phyloP scores from a whole-genome alignment of 371 early-diverging fungal species.

The Synchytrium microbalum region DNA sequence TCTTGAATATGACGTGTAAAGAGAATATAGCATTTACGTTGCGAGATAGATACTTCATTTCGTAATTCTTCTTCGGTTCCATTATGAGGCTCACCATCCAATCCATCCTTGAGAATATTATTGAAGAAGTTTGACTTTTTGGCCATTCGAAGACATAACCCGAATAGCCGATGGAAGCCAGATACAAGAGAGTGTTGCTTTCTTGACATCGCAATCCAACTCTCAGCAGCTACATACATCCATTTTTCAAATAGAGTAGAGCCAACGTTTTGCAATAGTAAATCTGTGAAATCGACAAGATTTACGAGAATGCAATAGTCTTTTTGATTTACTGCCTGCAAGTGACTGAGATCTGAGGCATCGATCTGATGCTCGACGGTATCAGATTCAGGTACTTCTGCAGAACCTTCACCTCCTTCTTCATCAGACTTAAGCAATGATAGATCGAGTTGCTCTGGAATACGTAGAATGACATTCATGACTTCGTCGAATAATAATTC shows the following conservation, averaged over 20 bases:
- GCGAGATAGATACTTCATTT: constrained; percentile 16
- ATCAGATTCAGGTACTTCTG: constrained; percentile 6
- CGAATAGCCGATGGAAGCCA: constrained; percentile 65
- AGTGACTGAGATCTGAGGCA: constrained; percentile 33
- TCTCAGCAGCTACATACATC: constrained; percentile 48
- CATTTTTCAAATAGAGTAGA: constrained; percentile 45
- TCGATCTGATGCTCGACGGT: constrained; percentile 6
- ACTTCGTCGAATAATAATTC: constrained; percentile 22
- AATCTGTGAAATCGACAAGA: constrained; percentile 57
- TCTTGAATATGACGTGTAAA: constrained; percentile 50
- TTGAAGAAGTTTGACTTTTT: constrained; percentile 36
- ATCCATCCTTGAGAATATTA: constrained; percentile 1
- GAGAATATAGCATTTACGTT: constrained; percentile 23
- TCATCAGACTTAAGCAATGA: constrained; percentile 19
- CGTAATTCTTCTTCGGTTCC: constrained; percentile 15
- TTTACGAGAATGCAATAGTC: constrained; percentile 65
- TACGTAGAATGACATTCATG: constrained; percentile 19
- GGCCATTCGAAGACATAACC: constrained; percentile 40
- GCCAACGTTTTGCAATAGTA: constrained; percentile 43
- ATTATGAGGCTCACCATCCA: constrained; percentile 12
- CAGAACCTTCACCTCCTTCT: background rate
- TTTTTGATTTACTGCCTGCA: constrained; percentile 50
- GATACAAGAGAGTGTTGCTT: constrained; percentile 54
- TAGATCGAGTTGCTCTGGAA: constrained; percentile 21
- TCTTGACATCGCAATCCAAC: constrained; percentile 44